Conservation (phyloP, 768 basidiomycete genomes). For the Russula ochroleuca region DNA sequence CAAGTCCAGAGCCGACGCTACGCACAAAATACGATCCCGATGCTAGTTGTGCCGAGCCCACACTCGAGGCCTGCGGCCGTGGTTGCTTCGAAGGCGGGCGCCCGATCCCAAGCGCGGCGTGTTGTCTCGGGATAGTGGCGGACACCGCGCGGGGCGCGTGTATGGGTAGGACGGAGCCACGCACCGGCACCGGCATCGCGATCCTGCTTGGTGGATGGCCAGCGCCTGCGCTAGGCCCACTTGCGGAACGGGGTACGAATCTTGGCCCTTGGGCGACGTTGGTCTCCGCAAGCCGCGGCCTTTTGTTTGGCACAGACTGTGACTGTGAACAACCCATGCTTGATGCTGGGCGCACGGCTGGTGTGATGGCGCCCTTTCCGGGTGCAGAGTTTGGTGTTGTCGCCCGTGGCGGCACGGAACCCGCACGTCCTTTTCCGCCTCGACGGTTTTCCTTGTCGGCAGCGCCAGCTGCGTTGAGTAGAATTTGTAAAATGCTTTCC, state of each 20-base stretch:
- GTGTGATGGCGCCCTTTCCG: constrained; percentile 49
- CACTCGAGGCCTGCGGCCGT: constrained; percentile 31
- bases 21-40: constrained; percentile 14
- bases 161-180: constrained; percentile 12
- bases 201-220: constrained; percentile 26
- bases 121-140: constrained; percentile 47
- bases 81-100: constrained; percentile 38
- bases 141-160: constrained; percentile 43
- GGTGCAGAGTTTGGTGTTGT: constrained; percentile 47
- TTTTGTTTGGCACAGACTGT: constrained; percentile 58
- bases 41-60: neutral
- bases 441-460: constrained; percentile 72
- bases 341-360: constrained; percentile 56
- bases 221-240: constrained; percentile 5
- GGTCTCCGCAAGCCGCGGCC: constrained; percentile 51
- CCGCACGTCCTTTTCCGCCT: constrained; percentile 38
- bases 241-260: constrained; percentile 22
- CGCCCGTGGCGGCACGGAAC: constrained; percentile 57
- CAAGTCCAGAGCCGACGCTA: constrained; percentile 20
- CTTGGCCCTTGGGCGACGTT: constrained; percentile 35
- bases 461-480: constrained; percentile 63
- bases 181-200: constrained; percentile 30
- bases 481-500: constrained; percentile 69
- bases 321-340: constrained; percentile 42
- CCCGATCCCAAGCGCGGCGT: constrained; percentile 55